Base-by-base conservation (phyloP, 805 yeast species). In the Blastobotrys terrestris region DNA sequence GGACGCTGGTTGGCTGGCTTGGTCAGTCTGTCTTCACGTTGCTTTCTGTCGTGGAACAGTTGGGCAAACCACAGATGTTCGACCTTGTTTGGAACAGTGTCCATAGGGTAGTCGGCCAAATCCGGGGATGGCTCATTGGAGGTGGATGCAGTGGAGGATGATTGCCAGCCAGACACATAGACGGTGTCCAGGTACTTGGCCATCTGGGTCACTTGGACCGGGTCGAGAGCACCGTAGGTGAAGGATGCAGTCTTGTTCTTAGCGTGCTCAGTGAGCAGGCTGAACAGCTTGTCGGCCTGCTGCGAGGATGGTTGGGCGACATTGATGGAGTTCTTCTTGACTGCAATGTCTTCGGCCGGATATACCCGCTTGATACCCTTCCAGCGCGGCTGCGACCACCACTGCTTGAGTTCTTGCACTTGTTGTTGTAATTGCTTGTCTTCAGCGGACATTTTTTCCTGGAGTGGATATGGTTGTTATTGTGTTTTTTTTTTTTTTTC, bases 81-180 rank as follows among this genome's bases (percentile, higher is more conserved):
- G 61, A 90, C 97, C 78, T 92, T 92, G 78, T 91, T 91, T 67
- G 99, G 99, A 57, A 92, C 99, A 31, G 99, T 92, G 72, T 92
- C 97, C 87, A 86, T 86, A 55, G 99, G 99, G 72, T 92, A 92
- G 73, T 92, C 99, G 50, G 99, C 99, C 66, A 92, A 80, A 77
- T 92, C 99, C 53, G 98, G 98, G 43, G 96, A 88, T 39, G 98
- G 99, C 75, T 92, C 98, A 69, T 92, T 92, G 42, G 97, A 87
- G 43, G 96, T 87, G 15, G 97, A 90, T 51, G 98, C 97, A 51
- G 98, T 92, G 19, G 97, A 90, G 47, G 97, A 90, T 71, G 96
- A 91, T 77, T 92, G 99, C 99, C 99, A 92, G 51, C 99, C 99
- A 43, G 95, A 86, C 59, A 92, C 95, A 71, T 92, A 92, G 62